Evolutionary conservation across 1,139 yeast species (phyloP).

Genomic region (Komagataea norvegica): DNA sequence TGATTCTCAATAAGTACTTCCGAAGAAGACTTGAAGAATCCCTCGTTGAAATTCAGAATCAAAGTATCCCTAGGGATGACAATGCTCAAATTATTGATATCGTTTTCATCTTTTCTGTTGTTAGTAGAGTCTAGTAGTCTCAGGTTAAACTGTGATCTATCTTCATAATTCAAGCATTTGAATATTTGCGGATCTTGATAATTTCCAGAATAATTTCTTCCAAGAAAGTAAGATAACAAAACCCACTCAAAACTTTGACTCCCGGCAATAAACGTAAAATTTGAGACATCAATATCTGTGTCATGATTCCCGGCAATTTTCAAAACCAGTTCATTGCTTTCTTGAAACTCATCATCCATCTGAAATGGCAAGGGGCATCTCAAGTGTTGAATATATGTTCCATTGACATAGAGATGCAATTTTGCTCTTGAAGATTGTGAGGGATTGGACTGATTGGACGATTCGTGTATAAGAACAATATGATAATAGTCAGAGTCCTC

Average conservation of each 20-base stretch:
- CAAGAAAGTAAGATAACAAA: conserved; percentile 33
- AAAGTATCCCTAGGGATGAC: conserved; percentile 16
- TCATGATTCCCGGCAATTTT: conserved; percentile 16
- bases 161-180: conserved; percentile 31
- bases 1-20: conserved; percentile 4
- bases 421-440: conserved; percentile 18
- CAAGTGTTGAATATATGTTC: conserved; percentile 17
- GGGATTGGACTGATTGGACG: conserved; percentile 17
- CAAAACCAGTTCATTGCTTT: neutral
- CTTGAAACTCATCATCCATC: conserved; percentile 3
- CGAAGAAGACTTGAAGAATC: conserved; percentile 3
- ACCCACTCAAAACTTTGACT: conserved; percentile 33
- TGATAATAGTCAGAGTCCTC: conserved; percentile 18
- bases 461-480: conserved; percentile 19
- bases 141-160: conserved; percentile 32
- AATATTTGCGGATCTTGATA: conserved; percentile 34
- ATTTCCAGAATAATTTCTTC: conserved; percentile 35
- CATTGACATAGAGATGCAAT: conserved; percentile 20
- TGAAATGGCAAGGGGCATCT: conserved; percentile 21
- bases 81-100: conserved; percentile 16
- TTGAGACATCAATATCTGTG: conserved; percentile 15
- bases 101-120: conserved; percentile 15
- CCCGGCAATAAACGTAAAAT: conserved; percentile 26
- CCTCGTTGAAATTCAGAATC: conserved; percentile 19
- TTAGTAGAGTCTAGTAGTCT: conserved; percentile 22